A percentile compares a stretch with the other conserved stretches of the same genome.
These are phyloP conservation scores for Vigna mungo DNA, from an alignment of 306 rosid species.

Conservation along the genomic window DNA sequence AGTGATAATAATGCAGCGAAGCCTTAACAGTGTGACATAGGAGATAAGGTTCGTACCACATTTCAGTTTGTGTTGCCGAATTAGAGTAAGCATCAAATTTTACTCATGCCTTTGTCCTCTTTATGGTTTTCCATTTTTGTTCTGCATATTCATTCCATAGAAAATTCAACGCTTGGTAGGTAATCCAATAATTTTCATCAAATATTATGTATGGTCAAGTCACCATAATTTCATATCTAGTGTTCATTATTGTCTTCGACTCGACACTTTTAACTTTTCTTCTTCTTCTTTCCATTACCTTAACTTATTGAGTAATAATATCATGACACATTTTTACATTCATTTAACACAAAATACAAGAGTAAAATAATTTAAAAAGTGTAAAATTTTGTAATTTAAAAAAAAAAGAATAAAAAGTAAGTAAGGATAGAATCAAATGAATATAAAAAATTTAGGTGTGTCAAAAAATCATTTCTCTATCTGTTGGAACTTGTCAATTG, in stretches of 20 bases:
- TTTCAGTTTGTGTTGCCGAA: constrained; percentile 39
- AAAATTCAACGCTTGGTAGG: background rate
- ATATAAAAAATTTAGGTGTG: too few relatives aligned
- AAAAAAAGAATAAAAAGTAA: too few relatives aligned
- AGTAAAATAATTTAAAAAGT: too few relatives aligned
- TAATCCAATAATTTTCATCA: background rate
- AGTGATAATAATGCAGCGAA: constrained; percentile 43
- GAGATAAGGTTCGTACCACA: constrained; percentile 52
- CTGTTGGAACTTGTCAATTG: background rate
- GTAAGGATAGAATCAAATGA: too few relatives aligned
- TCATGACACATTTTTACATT: too few relatives aligned
- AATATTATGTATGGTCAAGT: constrained; percentile 1
- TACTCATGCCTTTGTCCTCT: constrained; percentile 46
- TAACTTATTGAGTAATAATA: too few relatives aligned
- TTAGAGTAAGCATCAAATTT: constrained; percentile 45
- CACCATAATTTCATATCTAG: constrained; percentile 5
- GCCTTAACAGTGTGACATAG: constrained; percentile 37
- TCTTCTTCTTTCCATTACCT: background rate
- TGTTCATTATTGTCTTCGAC: background rate
- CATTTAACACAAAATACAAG: too few relatives aligned
- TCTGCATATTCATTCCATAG: constrained; percentile 38
- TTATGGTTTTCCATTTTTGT: constrained; percentile 37
- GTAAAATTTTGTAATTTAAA: too few relatives aligned
- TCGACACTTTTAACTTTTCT: background rate
- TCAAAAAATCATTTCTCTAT: too few relatives aligned